These are phyloP conservation scores for Gossypium sturtianum DNA, from an alignment of 345 rosid species.

Conservation along the genomic window DNA sequence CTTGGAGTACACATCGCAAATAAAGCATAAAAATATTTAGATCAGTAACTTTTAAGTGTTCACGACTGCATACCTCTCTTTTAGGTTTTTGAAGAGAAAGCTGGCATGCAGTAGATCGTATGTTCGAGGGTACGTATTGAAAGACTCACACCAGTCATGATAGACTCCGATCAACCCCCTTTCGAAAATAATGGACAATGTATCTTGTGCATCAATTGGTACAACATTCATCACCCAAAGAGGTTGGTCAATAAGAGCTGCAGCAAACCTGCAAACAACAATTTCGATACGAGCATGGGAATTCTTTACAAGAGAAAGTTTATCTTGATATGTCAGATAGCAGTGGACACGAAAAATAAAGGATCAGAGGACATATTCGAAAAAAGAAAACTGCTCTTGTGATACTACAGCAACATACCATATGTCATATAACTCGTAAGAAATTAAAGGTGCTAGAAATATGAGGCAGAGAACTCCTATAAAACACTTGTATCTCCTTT, in stretches of 20 bases:
- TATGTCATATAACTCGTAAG: not conserved
- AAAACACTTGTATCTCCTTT: not conserved
- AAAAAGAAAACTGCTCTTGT: not conserved
- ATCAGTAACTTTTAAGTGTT: not conserved
- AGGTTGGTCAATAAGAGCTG: conserved; percentile 62
- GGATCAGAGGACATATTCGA: not conserved
- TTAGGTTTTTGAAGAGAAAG: conserved; percentile 46
- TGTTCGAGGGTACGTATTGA: conserved; percentile 78
- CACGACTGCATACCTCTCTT: conserved; percentile 38
- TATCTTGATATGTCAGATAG: not conserved
- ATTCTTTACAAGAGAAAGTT: not conserved
- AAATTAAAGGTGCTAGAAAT: not conserved
- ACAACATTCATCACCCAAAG: conserved; percentile 91
- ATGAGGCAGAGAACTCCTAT: not conserved
- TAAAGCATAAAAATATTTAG: not conserved
- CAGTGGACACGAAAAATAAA: not conserved
- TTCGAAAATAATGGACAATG: conserved; percentile 61
- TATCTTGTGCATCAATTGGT: conserved; percentile 53
- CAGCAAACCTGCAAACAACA: conserved; percentile 58
- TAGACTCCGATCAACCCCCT: conserved; percentile 85
- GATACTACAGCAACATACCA: not conserved
- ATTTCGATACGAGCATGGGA: not conserved
- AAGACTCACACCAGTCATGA: conserved; percentile 92
- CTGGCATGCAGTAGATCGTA: conserved; percentile 81
- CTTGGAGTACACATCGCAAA: not conserved